phyloP scores from a whole-genome alignment of 306 rosid species.

The Prunus kanzakura region DNA sequence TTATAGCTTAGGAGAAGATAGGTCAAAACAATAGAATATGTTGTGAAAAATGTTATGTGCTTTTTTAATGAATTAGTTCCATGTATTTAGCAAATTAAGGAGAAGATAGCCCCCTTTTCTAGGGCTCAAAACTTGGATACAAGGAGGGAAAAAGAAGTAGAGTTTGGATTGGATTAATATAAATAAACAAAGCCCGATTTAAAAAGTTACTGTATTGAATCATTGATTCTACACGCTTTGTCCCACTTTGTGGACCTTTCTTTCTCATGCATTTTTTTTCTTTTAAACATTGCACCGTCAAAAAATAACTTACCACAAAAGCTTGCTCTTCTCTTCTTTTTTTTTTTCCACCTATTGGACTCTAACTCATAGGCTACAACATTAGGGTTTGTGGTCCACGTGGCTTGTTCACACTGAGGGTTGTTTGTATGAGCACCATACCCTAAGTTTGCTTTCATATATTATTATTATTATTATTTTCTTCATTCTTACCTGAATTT shows the following conservation, averaged over 20 bases:
- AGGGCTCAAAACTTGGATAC: conserved; percentile 8
- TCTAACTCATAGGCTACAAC: too few relatives aligned
- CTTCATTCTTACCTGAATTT: background rate
- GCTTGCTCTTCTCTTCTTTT: too few relatives aligned
- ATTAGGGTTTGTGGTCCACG: conserved; percentile 14
- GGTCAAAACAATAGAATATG: conserved; percentile 38
- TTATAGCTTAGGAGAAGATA: too few relatives aligned
- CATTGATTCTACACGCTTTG: conserved; percentile 34
- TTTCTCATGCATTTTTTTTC: background rate
- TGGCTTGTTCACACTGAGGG: conserved; percentile 6
- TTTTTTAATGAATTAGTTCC: conserved; percentile 14
- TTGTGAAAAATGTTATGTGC: background rate
- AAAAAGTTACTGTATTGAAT: conserved; percentile 24
- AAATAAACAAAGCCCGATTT: conserved; percentile 2
- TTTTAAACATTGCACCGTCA: conserved; percentile 10
- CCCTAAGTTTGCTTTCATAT: conserved; percentile 4
- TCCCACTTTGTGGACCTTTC: conserved; percentile 31
- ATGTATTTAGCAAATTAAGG: conserved; percentile 15
- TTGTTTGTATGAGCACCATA: conserved; percentile 7
- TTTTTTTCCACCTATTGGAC: too few relatives aligned
- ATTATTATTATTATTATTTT: background rate
- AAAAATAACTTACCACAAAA: background rate
- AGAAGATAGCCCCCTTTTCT: background rate
- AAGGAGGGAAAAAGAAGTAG: background rate
- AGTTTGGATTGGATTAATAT: background rate